Percentiles rank a stretch among this genome's conserved stretches.
Conservation (phyloP, 73 alveolate species). For the Tetrahymena thermophila region DNA sequence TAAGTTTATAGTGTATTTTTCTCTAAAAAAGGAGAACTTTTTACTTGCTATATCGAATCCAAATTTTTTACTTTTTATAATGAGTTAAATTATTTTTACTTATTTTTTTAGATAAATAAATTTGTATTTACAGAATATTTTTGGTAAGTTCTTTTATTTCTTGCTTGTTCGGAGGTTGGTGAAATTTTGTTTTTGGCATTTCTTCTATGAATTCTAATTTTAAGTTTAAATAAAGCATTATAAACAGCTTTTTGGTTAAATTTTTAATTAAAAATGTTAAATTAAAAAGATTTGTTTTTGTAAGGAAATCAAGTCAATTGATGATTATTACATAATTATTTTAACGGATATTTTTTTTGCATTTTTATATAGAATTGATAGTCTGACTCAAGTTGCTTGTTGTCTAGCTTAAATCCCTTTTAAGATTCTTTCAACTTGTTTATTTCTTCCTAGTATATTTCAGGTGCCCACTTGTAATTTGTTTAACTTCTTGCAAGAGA, state of each 20-base stretch:
- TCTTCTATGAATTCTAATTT: not conserved
- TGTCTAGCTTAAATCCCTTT: not conserved
- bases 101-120: not conserved
- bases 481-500: not conserved
- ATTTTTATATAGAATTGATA: not conserved
- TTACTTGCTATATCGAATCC: not conserved
- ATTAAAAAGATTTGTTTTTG: no score
- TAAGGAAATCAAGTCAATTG: no score
- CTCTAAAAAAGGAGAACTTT: not conserved
- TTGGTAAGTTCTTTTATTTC: not conserved
- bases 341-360: not conserved
- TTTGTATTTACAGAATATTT: not conserved
- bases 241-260: not conserved
- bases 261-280: no score
- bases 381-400: not conserved
- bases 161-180: not conserved
- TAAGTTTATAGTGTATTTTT: not conserved
- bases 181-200: not conserved
- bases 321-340: not conserved
- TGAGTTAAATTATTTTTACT: not conserved
- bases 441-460: not conserved
- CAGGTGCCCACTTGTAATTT: not conserved
- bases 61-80: not conserved
- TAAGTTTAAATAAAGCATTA: not conserved
- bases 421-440: not conserved